Percentiles rank a stretch among this genome's conserved stretches.
Conservation (phyloP, 257 asterid genomes). For the Thymus mandschuricus region DNA sequence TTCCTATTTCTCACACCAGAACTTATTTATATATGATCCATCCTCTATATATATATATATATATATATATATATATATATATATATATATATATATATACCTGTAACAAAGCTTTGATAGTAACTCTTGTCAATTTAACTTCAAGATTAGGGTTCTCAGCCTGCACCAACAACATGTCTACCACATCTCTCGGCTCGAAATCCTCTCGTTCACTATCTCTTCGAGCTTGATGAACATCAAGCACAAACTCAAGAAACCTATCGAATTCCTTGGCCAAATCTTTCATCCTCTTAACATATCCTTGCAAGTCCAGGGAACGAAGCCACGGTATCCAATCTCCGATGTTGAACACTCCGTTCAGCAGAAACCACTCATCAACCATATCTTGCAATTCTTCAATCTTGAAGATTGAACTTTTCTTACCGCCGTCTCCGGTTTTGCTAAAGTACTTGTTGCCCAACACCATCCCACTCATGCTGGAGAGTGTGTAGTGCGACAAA, state of each 20-base stretch:
- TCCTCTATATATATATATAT: no score
- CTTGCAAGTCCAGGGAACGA: constrained; percentile 44
- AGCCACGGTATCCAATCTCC: constrained; percentile 61
- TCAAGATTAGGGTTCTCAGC: constrained; percentile 40
- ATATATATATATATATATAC: background rate
- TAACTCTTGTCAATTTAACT: constrained; percentile 32
- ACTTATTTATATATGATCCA: no score
- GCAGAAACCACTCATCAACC: constrained; percentile 33
- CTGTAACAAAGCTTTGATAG: background rate
- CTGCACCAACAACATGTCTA: constrained; percentile 14
- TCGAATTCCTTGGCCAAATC: constrained; percentile 39
- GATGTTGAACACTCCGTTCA: constrained; percentile 39
- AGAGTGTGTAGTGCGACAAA: background rate
- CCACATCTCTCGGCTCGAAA: constrained; percentile 21
- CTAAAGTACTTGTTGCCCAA: background rate
- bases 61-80: no score
- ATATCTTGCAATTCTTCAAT: background rate
- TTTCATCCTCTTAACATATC: constrained; percentile 52
- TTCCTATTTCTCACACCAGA: no score
- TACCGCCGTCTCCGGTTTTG: background rate
- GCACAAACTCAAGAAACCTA: constrained; percentile 32
- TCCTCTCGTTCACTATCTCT: background rate
- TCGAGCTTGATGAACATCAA: constrained; percentile 35
- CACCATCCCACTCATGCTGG: background rate
- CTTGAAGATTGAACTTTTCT: background rate